Percentiles rank a stretch among this genome's conserved stretches.
Evolutionary conservation across 805 yeast genomes (phyloP).

Genomic region (Danielia reshetovae): DNA sequence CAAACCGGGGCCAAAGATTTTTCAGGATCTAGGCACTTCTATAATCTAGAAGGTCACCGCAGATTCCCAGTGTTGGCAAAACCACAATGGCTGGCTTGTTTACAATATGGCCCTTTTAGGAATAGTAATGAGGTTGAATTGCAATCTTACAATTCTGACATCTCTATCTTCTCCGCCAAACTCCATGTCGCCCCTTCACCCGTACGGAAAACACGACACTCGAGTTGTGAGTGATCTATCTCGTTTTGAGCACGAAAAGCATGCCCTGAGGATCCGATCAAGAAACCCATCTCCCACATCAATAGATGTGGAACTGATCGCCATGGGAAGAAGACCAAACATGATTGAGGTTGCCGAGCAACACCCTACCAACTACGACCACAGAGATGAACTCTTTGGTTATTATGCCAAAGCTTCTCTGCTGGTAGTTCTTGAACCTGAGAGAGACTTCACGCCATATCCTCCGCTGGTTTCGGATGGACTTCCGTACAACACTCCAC

Average conservation of each 20-base stretch:
- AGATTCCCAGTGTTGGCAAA: too few species aligned
- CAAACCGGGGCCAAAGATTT: too few species aligned
- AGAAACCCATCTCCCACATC: constrained; percentile 29
- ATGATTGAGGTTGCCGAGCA: constrained; percentile 6
- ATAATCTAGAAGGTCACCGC: too few species aligned
- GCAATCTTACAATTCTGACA: too few species aligned
- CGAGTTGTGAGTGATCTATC: constrained; percentile 30
- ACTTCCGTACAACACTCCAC: neutral
- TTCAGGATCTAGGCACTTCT: too few species aligned
- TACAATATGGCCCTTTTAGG: constrained; percentile 4
- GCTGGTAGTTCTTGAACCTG: neutral
- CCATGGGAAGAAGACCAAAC: constrained; percentile 8
- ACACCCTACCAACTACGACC: neutral
- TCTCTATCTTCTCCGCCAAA: too few species aligned
- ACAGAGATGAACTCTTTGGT: neutral
- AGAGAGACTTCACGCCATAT: constrained; percentile 14
- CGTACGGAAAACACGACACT: constrained; percentile 8
- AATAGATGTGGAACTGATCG: neutral
- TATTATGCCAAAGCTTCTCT: neutral
- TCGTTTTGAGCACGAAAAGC: constrained; percentile 27
- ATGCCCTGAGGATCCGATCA: constrained; percentile 24
- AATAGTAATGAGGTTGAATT: constrained; percentile 2
- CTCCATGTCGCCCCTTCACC: neutral
- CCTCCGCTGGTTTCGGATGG: constrained; percentile 9
- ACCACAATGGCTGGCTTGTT: constrained; percentile 10